A percentile compares a stretch with the other conserved stretches of the same genome.
These are phyloP conservation scores for Cytidiella melzeri DNA, from an alignment of 768 basidiomycete species.

Conservation along the genomic window DNA sequence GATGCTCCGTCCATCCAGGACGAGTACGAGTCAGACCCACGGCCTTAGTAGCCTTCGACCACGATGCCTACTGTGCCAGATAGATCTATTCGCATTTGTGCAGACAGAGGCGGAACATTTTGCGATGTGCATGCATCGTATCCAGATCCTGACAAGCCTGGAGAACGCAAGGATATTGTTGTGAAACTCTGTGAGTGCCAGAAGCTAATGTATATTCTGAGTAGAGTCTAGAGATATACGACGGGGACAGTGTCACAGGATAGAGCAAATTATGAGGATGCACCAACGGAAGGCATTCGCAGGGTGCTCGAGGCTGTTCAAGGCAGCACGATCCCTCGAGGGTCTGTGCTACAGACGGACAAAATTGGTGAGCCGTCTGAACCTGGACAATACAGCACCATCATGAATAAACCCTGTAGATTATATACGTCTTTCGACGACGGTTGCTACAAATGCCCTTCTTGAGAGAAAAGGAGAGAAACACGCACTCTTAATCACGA, in stretches of 20 bases:
- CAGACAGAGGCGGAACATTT: constrained; percentile 89
- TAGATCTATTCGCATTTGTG: constrained; percentile 77
- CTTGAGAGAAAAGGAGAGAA: constrained; percentile 92
- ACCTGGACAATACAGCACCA: not conserved
- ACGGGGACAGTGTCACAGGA: constrained; percentile 75
- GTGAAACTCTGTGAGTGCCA: constrained; percentile 74
- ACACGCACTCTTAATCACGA: constrained; percentile 87
- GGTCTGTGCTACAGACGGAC: constrained; percentile 59
- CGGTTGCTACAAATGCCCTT: constrained; percentile 93
- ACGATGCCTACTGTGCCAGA: constrained; percentile 45
- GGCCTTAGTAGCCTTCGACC: too few species aligned
- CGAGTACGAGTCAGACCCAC: too few species aligned
- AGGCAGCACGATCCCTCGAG: constrained; percentile 61
- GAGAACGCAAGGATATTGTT: constrained; percentile 71
- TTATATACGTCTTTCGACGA: constrained; percentile 88
- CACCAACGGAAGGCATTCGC: constrained; percentile 91
- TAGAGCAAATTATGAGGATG: constrained; percentile 81
- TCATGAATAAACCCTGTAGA: constrained; percentile 38
- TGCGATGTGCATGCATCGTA: constrained; percentile 88
- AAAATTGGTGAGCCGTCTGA: constrained; percentile 61
- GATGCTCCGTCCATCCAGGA: too few species aligned
- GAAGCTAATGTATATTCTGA: not conserved
- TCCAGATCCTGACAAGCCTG: constrained; percentile 57
- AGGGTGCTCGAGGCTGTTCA: constrained; percentile 77
- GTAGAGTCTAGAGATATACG: not conserved